Base-by-base conservation (phyloP, 306 rosid genomes). In the Vigna reflexopilosa region DNA sequence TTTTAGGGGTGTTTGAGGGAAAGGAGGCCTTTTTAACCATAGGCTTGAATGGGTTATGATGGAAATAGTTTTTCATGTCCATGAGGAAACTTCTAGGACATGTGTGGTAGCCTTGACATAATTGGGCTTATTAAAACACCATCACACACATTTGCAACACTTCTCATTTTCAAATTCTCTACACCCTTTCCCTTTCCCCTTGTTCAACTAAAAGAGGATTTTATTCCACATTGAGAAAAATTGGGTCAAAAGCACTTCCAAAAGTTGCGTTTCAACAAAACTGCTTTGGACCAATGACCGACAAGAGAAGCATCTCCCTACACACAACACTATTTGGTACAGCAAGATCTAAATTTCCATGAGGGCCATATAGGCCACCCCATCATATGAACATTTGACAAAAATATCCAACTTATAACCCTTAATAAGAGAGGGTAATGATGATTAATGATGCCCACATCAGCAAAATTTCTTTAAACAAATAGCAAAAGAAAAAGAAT, bases 401-500 rank as follows among this genome's bases (percentile, higher is more conserved):
- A 83, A 83, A 17, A 10, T 48, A 6, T 45, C 5, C 36, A 24
- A 55, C 58, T 56, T 19, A 77, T 40, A 42, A 40, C 57, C 9
- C 48, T 5, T 32, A 62, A 49, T 64, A 36, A 77, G 77, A 26
- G 81, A 81, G 83, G 26, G 87, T 75, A 85, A 87, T 87, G 89
- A 87, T 87, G 88, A 79, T 75, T 84, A 75, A 59, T 70, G 86
- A 80, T 76, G 11, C 77, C 62, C 59, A 77, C 85, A 82, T 68
- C 51, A 83, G 61, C 73, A 86, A 83, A 67, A 67, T 66, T 78
- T 50, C 48, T 16, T 73, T 80, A 80, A 83, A 68, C 69, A 73
- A 80, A 26, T 67, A 19, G 55, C 34, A 69, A 77, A 80, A 80
- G 75, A 67, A 75, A 76, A 70, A 20, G 55, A 70, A 64, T 83